Base-by-base conservation (phyloP, 176 grass and related monocot species). In the Paspalum vaginatum region DNA sequence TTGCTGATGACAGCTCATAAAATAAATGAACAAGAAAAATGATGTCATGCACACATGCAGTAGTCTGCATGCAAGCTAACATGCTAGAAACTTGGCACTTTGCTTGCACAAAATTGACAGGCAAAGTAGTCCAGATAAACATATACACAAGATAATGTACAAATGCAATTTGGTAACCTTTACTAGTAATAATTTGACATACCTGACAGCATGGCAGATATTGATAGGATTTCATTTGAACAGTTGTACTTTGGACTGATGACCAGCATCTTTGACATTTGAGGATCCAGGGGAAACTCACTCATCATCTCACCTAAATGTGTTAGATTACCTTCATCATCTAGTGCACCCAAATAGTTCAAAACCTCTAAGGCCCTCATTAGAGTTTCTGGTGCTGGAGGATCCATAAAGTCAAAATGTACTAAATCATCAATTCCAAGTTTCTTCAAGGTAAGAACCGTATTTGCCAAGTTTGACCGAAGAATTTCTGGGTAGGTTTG, bases 401-500 rank as follows among this genome's bases (percentile, higher is more conserved):
- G 96, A 47, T 99, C 96, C 96, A 99, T 99, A 75, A 99, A 99
- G 47, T 99, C 96, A 74, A 95, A 95, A 85, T 99, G 96, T 72
- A 99, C 96, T 40, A 99, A 85, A 91, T 99, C 96, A 65, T 99
- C 96, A 93, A 99, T 99, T 72, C 93, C 96, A 79, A 95, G 86
- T 64, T 99, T 95, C 87, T 99, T 95, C 88, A 99, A 82, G 22
- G 88, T 99, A 69, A 99, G 82, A 69, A 99, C 93, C 0, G 93
- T 93, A 85, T 99, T 99, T 64, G 93, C 96, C 48, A 99, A 74
- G 83, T 99, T 99, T 14, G 96, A 95, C 20, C 90, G 61, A 43
- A 99, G 91, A 79, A 99, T 99, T 91, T 99, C 96, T 84, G 93
- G 96, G 82, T 99, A 99, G 7, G 96, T 99, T 72, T 99, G 96